A percentile compares a stretch with the other conserved stretches of the same genome.
Evolutionary conservation across 805 yeast genomes (phyloP).

Genomic region (Sungouiozyma intestinalis): DNA sequence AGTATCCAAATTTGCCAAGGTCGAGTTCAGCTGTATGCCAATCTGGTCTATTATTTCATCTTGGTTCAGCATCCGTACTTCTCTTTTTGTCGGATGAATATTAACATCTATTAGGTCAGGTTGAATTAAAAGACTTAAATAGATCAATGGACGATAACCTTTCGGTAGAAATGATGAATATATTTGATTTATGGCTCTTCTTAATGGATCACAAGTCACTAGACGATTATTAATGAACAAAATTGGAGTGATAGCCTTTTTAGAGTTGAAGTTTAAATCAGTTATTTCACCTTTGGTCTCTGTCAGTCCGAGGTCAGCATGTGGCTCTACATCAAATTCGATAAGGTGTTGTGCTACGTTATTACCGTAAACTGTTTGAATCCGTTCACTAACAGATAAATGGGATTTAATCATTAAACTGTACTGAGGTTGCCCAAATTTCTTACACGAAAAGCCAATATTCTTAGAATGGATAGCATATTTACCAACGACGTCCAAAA

Average conservation of each 20-base stretch:
- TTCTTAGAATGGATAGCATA: constrained; percentile 66
- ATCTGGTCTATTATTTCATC: constrained; percentile 70
- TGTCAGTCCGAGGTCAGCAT: constrained; percentile 40
- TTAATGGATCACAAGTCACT: constrained; percentile 72
- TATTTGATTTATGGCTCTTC: constrained; percentile 52
- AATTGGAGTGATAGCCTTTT: constrained; percentile 55
- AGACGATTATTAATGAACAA: constrained; percentile 80
- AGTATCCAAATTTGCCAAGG: constrained; percentile 48
- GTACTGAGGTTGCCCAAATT: constrained; percentile 63
- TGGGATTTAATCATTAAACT: constrained; percentile 49
- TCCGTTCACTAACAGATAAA: constrained; percentile 49
- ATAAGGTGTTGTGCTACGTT: constrained; percentile 55
- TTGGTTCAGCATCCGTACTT: constrained; percentile 76
- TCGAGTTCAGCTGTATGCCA: constrained; percentile 37
- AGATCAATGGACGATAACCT: constrained; percentile 68
- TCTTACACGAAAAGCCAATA: constrained; percentile 73
- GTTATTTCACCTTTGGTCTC: constrained; percentile 53
- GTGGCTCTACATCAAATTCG: constrained; percentile 31
- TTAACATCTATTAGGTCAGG: constrained; percentile 81
- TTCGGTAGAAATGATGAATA: constrained; percentile 66
- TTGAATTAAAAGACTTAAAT: constrained; percentile 54
- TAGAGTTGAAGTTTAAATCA: constrained; percentile 56
- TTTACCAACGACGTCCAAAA: constrained; percentile 72
- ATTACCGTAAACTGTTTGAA: constrained; percentile 64
- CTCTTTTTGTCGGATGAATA: constrained; percentile 91